Evolutionary conservation across 202 grass and related monocot species (phyloP).

Genomic region (Schoenoplectus triqueter): DNA sequence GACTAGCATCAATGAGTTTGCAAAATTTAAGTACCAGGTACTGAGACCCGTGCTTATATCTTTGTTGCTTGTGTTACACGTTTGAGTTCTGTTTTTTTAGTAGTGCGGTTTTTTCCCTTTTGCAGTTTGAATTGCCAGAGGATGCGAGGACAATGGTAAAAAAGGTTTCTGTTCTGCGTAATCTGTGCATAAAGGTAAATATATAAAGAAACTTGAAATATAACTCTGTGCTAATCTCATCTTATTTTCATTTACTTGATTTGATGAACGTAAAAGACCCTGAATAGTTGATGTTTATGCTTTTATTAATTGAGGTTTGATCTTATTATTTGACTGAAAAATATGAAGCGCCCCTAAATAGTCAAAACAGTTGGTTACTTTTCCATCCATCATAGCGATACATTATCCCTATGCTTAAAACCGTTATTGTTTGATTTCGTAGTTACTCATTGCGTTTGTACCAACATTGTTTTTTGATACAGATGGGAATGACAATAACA

Average conservation of each 20-base stretch:
- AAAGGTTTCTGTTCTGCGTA: slow-evolving; percentile 72
- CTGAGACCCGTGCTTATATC: neutral
- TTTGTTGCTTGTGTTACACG: slow-evolving; percentile 9
- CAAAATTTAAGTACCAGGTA: slow-evolving; percentile 92
- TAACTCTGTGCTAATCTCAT: neutral
- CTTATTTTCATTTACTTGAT: neutral
- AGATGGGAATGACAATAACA: slow-evolving; percentile 88
- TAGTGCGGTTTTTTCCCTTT: slow-evolving; percentile 31
- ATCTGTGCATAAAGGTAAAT: slow-evolving; percentile 92
- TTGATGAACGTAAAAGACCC: neutral
- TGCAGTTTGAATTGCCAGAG: slow-evolving; percentile 83
- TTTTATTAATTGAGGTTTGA: slow-evolving; percentile 3
- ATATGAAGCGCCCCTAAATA: slow-evolving; percentile 15
- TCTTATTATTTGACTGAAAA: slow-evolving; percentile 21
- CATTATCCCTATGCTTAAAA: neutral
- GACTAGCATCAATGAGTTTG: slow-evolving; percentile 75
- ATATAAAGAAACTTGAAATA: neutral
- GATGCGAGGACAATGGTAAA: slow-evolving; percentile 62
- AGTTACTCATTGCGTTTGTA: no score
- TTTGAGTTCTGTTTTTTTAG: slow-evolving; percentile 2
- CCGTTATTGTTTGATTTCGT: no score
- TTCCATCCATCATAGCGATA: neutral
- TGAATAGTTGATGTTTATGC: neutral
- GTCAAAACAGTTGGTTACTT: neutral
- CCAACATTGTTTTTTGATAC: slow-evolving; percentile 36